Conservation (phyloP, 495 filamentous ascomycete species). For the Amniculicola lignicola region DNA sequence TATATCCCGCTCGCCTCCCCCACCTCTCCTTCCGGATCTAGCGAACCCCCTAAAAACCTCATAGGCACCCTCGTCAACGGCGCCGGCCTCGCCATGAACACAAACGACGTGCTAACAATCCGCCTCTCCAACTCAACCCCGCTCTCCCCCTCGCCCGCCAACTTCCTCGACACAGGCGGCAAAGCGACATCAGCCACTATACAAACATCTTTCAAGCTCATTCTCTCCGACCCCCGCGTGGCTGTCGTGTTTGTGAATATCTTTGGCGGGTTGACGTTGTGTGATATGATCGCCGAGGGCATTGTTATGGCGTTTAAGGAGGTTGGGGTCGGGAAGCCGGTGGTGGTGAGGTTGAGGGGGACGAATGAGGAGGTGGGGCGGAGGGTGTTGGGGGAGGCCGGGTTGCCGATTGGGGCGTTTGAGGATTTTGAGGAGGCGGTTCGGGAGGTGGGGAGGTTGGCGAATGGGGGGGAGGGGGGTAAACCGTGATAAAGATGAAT, state of each 20-base stretch:
- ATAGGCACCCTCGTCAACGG: slow-evolving; percentile 82
- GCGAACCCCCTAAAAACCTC: slow-evolving; percentile 41
- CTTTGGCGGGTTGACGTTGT: slow-evolving; percentile 79
- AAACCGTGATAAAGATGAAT: too few species aligned
- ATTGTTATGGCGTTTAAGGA: slow-evolving; percentile 76
- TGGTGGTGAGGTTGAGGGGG: slow-evolving; percentile 80
- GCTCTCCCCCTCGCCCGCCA: slow-evolving; percentile 47
- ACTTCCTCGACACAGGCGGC: slow-evolving; percentile 88
- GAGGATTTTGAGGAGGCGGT: slow-evolving; percentile 81
- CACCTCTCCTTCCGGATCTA: neutral
- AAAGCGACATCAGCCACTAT: slow-evolving; percentile 87
- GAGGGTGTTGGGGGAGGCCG: slow-evolving; percentile 54
- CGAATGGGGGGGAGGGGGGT: slow-evolving; percentile 35
- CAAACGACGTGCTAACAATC: slow-evolving; percentile 69
- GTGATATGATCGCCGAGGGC: slow-evolving; percentile 87
- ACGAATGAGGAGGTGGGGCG: slow-evolving; percentile 77
- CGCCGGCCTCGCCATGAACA: slow-evolving; percentile 91
- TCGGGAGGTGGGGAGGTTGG: slow-evolving; percentile 67
- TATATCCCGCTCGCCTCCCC: slow-evolving; percentile 54
- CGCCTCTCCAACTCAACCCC: slow-evolving; percentile 48
- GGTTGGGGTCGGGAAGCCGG: slow-evolving; percentile 64
- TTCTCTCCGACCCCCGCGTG: slow-evolving; percentile 68
- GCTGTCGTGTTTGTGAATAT: slow-evolving; percentile 83
- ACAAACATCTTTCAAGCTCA: slow-evolving; percentile 67
- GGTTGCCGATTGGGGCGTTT: slow-evolving; percentile 45